These are phyloP conservation scores for Russula vinacea DNA, from an alignment of 768 basidiomycete genomes.

Conservation along the genomic window DNA sequence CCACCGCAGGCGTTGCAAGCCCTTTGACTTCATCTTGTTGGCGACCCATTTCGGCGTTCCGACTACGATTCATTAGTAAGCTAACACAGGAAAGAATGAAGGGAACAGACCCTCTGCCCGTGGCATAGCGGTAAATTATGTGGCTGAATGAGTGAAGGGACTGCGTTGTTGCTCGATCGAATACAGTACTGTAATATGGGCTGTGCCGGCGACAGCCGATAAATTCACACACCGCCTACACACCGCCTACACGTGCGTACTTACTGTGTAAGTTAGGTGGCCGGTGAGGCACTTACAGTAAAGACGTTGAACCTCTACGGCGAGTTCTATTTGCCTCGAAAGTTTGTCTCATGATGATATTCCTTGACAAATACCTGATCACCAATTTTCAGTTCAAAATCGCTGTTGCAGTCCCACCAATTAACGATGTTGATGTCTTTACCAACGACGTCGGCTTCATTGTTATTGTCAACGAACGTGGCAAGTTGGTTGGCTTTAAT, in stretches of 20 bases:
- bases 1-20: constrained; percentile 92
- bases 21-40: constrained; percentile 98
- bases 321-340: constrained; percentile 93
- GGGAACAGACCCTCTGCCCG: too few species aligned
- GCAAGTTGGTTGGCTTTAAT: constrained; percentile 88
- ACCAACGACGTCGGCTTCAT: constrained; percentile 97
- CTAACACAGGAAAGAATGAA: too few species aligned
- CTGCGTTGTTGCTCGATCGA: too few species aligned
- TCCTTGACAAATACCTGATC: constrained; percentile 13
- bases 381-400: constrained; percentile 79
- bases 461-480: constrained; percentile 75
- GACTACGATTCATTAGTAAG: too few species aligned
- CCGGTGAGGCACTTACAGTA: constrained; percentile 88
- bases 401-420: constrained; percentile 92
- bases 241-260: too few species aligned
- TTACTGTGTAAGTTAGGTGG: too few species aligned
- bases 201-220: too few species aligned
- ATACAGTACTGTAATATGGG: too few species aligned
- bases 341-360: constrained; percentile 45
- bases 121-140: too few species aligned
- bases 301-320: constrained; percentile 98
- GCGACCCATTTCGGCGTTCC: constrained; percentile 88
- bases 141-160: too few species aligned
- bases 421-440: constrained; percentile 94
- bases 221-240: too few species aligned